Evolutionary conservation across 202 grass and related monocot genomes (phyloP), one percentile per base, ranked within the genome.

Genomic region (Cymbopogon flexuosus): DNA sequence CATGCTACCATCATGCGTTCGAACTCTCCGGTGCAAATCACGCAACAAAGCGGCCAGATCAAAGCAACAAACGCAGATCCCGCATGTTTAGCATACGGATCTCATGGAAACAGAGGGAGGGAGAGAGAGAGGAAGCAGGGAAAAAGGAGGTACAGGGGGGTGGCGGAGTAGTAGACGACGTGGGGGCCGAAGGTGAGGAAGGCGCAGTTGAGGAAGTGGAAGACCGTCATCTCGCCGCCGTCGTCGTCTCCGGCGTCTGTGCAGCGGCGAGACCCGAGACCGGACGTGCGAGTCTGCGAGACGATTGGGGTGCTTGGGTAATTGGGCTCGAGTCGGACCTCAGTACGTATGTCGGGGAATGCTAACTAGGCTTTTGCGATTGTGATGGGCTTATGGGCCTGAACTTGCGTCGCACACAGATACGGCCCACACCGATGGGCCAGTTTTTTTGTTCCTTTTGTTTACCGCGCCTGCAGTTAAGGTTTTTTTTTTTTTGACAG

Each of bases 151-250:
- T 85, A 96, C 96, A 99, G 77, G 2, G 96, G 88, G 6, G 92
- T 96, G 75, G 96, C 96, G 19, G 96, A 93, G 89, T 96, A 93
- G 85, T 96, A 99, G 83, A 93, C 90, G 74, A 84, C 90, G 70
- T 95, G 96, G 30, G 90, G 96, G 6, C 90, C 92, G 43, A 99
- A 99, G 88, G 96, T 99, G 84, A 99, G 96, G 31, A 89, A 67
- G 46, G 96, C 96, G 63, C 92, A 99, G 88, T 99, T 99, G 70
- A 99, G 89, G 88, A 96, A 95, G 86, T 96, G 96, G 88, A 99
- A 99, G 43, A 99, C 77, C 83, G 96, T 99, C 96, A 99, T 98
- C 88, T 88, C 73, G 43, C 59, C 76, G n/a, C 45, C 61, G n/a
- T 0, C 56, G 19, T n/a, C 75, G 76, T 88, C 87, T 79, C 78